Percentiles rank a stretch among this genome's conserved stretches.
These are phyloP conservation scores for Podospora appendiculata DNA, from an alignment of 495 filamentous ascomycete species.

Conservation along the genomic window DNA sequence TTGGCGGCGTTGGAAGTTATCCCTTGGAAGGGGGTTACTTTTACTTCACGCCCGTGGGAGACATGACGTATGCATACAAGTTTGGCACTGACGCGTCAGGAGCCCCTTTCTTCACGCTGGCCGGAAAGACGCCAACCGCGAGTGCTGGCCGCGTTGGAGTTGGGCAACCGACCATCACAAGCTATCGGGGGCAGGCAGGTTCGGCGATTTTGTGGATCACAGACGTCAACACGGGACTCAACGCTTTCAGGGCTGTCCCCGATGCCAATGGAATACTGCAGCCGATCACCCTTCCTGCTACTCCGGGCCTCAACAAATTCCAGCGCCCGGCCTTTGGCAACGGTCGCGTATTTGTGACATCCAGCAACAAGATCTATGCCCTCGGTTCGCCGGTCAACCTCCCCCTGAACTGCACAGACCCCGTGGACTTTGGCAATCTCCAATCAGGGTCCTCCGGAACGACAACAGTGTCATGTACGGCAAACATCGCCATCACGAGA, in stretches of 20 bases:
- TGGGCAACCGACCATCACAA: constrained; percentile 32
- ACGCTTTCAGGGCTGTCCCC: constrained; percentile 31
- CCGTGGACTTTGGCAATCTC: constrained; percentile 37
- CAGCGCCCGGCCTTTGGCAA: constrained; percentile 42
- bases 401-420: constrained; percentile 30
- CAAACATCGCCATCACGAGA: constrained; percentile 22
- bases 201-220: constrained; percentile 30
- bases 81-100: constrained; percentile 25
- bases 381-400: constrained; percentile 36
- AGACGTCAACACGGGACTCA: constrained; percentile 28
- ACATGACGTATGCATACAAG: constrained; percentile 25
- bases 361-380: constrained; percentile 26
- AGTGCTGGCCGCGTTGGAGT: constrained; percentile 33
- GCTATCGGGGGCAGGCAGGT: constrained; percentile 31
- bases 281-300: constrained; percentile 29
- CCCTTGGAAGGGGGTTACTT: constrained; percentile 43
- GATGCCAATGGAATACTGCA: constrained; percentile 27
- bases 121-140: constrained; percentile 22
- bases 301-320: constrained; percentile 36
- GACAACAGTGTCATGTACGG: constrained; percentile 20
- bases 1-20: constrained; percentile 38
- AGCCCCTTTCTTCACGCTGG: constrained; percentile 28
- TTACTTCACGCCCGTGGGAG: constrained; percentile 33
- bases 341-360: constrained; percentile 34
- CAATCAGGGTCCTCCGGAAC: constrained; percentile 21